Percentiles rank a stretch among this genome's conserved stretches.
These are phyloP conservation scores for Cercophora scortea DNA, from an alignment of 495 filamentous ascomycete genomes.

Conservation along the genomic window DNA sequence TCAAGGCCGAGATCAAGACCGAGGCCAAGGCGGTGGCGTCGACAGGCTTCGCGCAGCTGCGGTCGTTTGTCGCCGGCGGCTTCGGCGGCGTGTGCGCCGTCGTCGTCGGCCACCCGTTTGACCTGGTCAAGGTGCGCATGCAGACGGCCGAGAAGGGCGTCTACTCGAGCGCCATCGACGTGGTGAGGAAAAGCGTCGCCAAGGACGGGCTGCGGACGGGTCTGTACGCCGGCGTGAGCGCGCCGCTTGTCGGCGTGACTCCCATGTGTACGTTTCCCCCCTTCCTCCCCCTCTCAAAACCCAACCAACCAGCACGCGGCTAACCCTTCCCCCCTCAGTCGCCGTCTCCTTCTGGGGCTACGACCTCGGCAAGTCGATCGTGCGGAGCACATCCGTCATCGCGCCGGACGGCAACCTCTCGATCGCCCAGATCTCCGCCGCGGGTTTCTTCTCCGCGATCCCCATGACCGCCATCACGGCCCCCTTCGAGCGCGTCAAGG, in stretches of 20 bases:
- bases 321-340: constrained; percentile 42
- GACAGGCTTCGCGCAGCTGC: constrained; percentile 44
- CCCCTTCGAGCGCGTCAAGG: constrained; percentile 97
- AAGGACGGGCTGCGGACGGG: constrained; percentile 78
- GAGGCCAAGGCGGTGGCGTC: constrained; percentile 39
- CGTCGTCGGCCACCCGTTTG: constrained; percentile 90
- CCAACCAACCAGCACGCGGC: too few species aligned
- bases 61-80: constrained; percentile 81
- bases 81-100: constrained; percentile 94
- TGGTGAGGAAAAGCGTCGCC: constrained; percentile 78
- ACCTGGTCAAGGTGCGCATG: constrained; percentile 92
- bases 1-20: constrained; percentile 41
- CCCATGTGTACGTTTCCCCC: constrained; percentile 79
- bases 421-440: constrained; percentile 81
- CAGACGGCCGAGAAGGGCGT: constrained; percentile 94
- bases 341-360: constrained; percentile 99
- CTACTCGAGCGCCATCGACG: constrained; percentile 85
- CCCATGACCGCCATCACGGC: constrained; percentile 98
- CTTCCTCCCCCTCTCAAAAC: background rate
- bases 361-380: constrained; percentile 85
- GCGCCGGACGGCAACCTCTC: constrained; percentile 58
- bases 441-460: constrained; percentile 95
- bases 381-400: constrained; percentile 59
- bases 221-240: constrained; percentile 93
- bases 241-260: constrained; percentile 89